Conservation (phyloP, 345 rosid species). For the Sonneratia caseolaris region DNA sequence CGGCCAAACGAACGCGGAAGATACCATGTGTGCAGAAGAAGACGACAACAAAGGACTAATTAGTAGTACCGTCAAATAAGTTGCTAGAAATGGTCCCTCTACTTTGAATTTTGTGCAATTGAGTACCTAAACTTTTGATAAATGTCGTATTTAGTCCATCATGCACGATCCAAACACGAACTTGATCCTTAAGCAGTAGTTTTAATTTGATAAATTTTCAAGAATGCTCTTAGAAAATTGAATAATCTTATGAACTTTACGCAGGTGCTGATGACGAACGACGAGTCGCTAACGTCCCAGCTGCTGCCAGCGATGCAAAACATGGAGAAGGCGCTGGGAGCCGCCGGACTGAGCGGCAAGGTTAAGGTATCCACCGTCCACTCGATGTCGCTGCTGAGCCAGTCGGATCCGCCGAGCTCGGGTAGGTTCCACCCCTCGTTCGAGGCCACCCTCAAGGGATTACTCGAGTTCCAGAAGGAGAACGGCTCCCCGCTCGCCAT, state of each 20-base stretch:
- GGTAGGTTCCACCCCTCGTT: conserved; percentile 51
- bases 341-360: conserved; percentile 63
- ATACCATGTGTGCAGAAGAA: neutral
- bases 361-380: conserved; percentile 88
- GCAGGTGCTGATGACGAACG: conserved; percentile 61
- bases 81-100: neutral
- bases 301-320: conserved; percentile 85
- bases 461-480: conserved; percentile 62
- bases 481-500: conserved; percentile 69
- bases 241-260: neutral
- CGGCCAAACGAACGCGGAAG: neutral
- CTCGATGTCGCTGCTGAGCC: conserved; percentile 71
- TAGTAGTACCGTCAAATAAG: too few relatives aligned
- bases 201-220: neutral
- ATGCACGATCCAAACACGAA: too few relatives aligned
- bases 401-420: conserved; percentile 81
- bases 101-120: neutral
- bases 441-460: conserved; percentile 45
- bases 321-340: conserved; percentile 56
- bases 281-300: conserved; percentile 56
- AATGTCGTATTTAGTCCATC: too few relatives aligned
- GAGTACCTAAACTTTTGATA: neutral
- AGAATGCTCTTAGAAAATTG: neutral
- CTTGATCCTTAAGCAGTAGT: neutral
- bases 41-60: neutral